Percentiles rank a stretch among this genome's conserved stretches.
Evolutionary conservation across 2,329 filamentous ascomycete genomes (phyloP).

Genomic region (Delphinella strobiligena): DNA sequence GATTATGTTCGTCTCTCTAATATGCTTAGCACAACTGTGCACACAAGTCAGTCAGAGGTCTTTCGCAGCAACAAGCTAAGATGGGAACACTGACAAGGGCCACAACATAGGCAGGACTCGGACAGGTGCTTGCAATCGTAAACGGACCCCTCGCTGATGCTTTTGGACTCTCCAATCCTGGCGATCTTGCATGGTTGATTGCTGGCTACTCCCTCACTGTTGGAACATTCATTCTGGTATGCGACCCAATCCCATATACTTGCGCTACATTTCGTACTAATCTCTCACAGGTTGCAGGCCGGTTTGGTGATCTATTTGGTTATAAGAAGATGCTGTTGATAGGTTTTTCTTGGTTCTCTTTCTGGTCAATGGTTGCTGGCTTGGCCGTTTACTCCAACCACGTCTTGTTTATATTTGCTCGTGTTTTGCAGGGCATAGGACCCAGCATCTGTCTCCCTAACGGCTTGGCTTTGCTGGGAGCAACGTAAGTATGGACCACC

Average conservation of each 20-base stretch:
- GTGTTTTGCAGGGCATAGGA: slow-evolving; percentile 28
- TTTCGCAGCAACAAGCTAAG: neutral
- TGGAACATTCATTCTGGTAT: slow-evolving; percentile 31
- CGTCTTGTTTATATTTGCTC: slow-evolving; percentile 24
- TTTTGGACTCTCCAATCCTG: slow-evolving; percentile 27
- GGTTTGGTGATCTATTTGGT: slow-evolving; percentile 31
- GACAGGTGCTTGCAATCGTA: slow-evolving; percentile 23
- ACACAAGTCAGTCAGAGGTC: slow-evolving; percentile 3
- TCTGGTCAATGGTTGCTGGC: slow-evolving; percentile 23
- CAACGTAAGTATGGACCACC: too few relatives aligned
- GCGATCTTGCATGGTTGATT: slow-evolving; percentile 32
- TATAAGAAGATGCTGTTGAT: slow-evolving; percentile 29
- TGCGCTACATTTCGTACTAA: too few relatives aligned
- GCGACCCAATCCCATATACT: too few relatives aligned
- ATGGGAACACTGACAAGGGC: neutral
- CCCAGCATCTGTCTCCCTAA: slow-evolving; percentile 25
- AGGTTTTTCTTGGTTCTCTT: slow-evolving; percentile 26
- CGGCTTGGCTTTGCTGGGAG: slow-evolving; percentile 25
- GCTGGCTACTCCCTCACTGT: slow-evolving; percentile 32
- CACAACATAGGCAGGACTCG: slow-evolving; percentile 5
- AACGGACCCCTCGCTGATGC: slow-evolving; percentile 31
- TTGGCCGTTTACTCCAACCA: slow-evolving; percentile 27
- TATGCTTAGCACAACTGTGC: slow-evolving; percentile 3
- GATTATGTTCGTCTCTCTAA: slow-evolving; percentile 2
- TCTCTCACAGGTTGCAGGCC: slow-evolving; percentile 30